Conservation (phyloP, 2,329 filamentous ascomycete genomes). For the Aspergillus fijiensis region DNA sequence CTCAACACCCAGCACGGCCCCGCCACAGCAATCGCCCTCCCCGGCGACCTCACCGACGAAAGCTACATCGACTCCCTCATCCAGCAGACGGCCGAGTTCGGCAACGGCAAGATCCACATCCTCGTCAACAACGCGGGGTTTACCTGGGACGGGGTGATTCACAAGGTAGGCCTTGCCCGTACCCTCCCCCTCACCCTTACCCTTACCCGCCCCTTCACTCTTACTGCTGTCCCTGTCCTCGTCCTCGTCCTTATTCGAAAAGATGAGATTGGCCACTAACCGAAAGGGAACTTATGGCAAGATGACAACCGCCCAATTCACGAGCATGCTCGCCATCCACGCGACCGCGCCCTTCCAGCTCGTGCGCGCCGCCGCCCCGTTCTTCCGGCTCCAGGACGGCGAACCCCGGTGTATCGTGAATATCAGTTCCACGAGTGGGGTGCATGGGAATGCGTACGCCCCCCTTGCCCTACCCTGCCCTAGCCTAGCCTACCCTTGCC, state of each 20-base stretch:
- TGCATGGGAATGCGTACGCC: constrained; percentile 72
- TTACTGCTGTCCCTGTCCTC: background rate
- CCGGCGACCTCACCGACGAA: constrained; percentile 73
- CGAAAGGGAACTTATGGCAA: too few species aligned
- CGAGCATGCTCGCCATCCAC: constrained; percentile 81
- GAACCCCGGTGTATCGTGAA: constrained; percentile 78
- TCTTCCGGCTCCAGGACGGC: constrained; percentile 83
- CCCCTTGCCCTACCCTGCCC: background rate
- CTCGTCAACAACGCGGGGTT: constrained; percentile 91
- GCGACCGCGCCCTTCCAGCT: constrained; percentile 83
- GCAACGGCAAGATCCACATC: constrained; percentile 82
- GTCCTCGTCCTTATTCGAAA: too few species aligned
- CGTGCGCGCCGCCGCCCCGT: constrained; percentile 74
- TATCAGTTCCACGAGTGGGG: constrained; percentile 76
- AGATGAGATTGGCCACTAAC: too few species aligned
- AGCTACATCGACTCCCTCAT: constrained; percentile 72
- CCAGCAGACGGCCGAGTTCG: constrained; percentile 73
- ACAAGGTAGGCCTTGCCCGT: constrained; percentile 58
- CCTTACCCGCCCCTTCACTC: background rate
- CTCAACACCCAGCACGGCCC: constrained; percentile 63
- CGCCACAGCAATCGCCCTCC: constrained; percentile 68
- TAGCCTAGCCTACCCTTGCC: background rate
- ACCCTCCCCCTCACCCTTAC: too few species aligned
- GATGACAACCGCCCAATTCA: constrained; percentile 89
- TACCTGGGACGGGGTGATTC: constrained; percentile 90